These are phyloP conservation scores for Trypanosomatidae sp. DNA, from an alignment of 208 protist species.

Conservation along the genomic window DNA sequence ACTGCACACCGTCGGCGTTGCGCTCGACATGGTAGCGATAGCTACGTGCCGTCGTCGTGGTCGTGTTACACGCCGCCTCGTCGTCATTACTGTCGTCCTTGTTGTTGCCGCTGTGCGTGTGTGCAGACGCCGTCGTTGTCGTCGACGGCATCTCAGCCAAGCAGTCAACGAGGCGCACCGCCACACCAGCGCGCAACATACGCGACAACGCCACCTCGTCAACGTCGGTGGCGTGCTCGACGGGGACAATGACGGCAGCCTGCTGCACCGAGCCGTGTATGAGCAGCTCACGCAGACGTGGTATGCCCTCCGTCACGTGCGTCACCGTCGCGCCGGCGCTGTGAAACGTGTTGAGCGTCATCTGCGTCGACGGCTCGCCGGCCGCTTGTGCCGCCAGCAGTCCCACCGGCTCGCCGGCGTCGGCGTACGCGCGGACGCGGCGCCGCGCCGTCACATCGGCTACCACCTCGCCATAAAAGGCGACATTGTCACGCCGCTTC, in stretches of 20 bases:
- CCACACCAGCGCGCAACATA: slow-evolving; percentile 42
- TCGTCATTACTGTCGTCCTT: background rate
- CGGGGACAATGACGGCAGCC: slow-evolving; percentile 75
- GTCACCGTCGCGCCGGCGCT: slow-evolving; percentile 98
- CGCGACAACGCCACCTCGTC: slow-evolving; percentile 53
- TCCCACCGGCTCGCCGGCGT: slow-evolving; percentile 94
- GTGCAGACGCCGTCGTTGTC: background rate
- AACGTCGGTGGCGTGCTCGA: slow-evolving; percentile 28
- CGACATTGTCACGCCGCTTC: slow-evolving; percentile 35
- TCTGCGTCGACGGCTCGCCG: slow-evolving; percentile 99
- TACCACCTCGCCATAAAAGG: slow-evolving; percentile 41
- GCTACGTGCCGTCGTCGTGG: slow-evolving; percentile 3
- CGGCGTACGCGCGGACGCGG: slow-evolving; percentile 56
- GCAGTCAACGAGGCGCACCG: slow-evolving; percentile 47
- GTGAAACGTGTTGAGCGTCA: slow-evolving; percentile 99
- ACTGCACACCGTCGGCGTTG: slow-evolving; percentile 13
- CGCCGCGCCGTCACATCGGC: slow-evolving; percentile 38
- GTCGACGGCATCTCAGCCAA: slow-evolving; percentile 15
- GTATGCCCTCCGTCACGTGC: slow-evolving; percentile 99
- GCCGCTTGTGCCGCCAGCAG: slow-evolving; percentile 96
- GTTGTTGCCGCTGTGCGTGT: background rate
- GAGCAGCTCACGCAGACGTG: slow-evolving; percentile 97
- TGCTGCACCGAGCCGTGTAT: slow-evolving; percentile 93
- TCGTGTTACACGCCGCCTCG: background rate
- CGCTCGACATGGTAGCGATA: slow-evolving; percentile 62